Evolutionary conservation across 2,329 filamentous ascomycete genomes (phyloP), one percentile per base, ranked within the genome.

Genomic region (Orbilia ellipsospora): DNA sequence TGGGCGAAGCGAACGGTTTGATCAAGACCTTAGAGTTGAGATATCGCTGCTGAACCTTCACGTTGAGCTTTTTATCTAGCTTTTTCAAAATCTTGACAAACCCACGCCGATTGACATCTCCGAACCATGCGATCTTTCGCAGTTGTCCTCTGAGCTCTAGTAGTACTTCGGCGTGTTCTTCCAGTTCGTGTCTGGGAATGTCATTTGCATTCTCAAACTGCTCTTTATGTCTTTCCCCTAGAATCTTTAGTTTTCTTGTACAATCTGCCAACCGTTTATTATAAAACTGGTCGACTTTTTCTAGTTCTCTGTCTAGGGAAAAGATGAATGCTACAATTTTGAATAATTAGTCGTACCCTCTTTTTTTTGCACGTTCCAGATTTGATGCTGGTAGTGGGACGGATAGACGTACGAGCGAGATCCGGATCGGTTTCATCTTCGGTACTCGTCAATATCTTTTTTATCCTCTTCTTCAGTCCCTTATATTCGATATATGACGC

Each of bases 51-150:
- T 97, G 94, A 0, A 92, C 90, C 60, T 90, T 87, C 2, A 89
- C 88, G 54, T 88, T 87, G 0, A 90, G 88, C 84, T 96, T 97
- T 84, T 99, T 99, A 83, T 99, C 95, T 54, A 97, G 85, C 83
- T 99, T 99, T 85, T 99, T 99, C 61, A 95, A 97, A 82, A 99
- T 99, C 84, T 99, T 99, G 82, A 96, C 89, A 80, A 99, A 99
- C 1, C 95, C 95, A 78, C 92, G 88, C 62, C 94, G 89, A 82
- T 99, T 99, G 80, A 98, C 94, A 83, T 98, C 94, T 59, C 94
- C 94, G 81, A 98, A 99, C 94, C 94, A 98, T 82, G 96, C 92
- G 62, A 99, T 85, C 80, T 98, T 98, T 73, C 95, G 88, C 78
- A 98, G 84, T 81, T 96, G 92, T 62, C 90, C 90, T 69, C 95